Percentiles rank a stretch among this genome's conserved stretches.
These are phyloP conservation scores for Gardenia jasminoides DNA, from an alignment of 257 asterid genomes.

Conservation along the genomic window DNA sequence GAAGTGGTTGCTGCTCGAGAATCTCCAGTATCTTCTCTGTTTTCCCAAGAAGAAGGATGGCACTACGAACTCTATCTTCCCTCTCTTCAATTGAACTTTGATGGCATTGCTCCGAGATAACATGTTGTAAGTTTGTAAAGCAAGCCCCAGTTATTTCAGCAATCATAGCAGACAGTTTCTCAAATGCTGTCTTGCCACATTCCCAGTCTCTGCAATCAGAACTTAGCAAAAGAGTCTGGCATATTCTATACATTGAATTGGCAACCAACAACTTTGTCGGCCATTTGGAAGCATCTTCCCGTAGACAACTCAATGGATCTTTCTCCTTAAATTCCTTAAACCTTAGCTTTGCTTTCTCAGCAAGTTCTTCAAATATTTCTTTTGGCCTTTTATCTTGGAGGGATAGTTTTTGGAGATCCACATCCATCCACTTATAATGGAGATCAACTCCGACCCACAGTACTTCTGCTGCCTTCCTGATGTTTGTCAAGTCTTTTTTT, in stretches of 20 bases:
- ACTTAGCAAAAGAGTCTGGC: slow-evolving; percentile 55
- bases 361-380: slow-evolving; percentile 47
- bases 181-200: slow-evolving; percentile 38
- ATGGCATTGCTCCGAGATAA: slow-evolving; percentile 55
- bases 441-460: slow-evolving; percentile 68
- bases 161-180: slow-evolving; percentile 44
- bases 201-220: slow-evolving; percentile 25
- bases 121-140: slow-evolving; percentile 58
- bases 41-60: slow-evolving; percentile 61
- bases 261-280: slow-evolving; percentile 63
- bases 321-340: slow-evolving; percentile 40
- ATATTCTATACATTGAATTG: slow-evolving; percentile 70
- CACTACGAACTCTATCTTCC: slow-evolving; percentile 46
- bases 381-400: slow-evolving; percentile 34
- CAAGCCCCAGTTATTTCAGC: slow-evolving; percentile 66
- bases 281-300: slow-evolving; percentile 56
- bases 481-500: slow-evolving; percentile 33
- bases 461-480: slow-evolving; percentile 64
- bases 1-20: slow-evolving; percentile 45
- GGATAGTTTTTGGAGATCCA: slow-evolving; percentile 51
- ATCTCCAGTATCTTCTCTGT: slow-evolving; percentile 56
- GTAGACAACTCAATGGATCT: slow-evolving; percentile 29
- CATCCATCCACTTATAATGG: slow-evolving; percentile 60
- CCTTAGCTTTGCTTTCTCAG: slow-evolving; percentile 49
- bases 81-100: slow-evolving; percentile 50